Conservation (phyloP, 2,329 filamentous ascomycete genomes). For the Xylaria multiplex region DNA sequence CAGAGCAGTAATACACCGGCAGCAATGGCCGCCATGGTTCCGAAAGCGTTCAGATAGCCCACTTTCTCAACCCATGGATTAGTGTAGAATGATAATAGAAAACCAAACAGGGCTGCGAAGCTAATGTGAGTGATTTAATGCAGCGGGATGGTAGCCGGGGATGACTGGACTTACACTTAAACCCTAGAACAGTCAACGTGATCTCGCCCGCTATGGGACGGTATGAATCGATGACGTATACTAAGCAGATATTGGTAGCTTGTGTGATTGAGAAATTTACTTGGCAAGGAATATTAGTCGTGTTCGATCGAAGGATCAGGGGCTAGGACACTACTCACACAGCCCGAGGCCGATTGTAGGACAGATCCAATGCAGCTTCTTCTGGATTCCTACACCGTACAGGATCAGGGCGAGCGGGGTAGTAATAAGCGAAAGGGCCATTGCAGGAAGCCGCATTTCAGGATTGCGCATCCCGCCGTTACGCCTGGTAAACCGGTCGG, state of each 20-base stretch:
- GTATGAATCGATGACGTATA: constrained; percentile 68
- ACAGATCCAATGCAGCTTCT: constrained; percentile 64
- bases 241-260: constrained; percentile 64
- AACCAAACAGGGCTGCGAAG: constrained; percentile 61
- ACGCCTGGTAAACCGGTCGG: constrained; percentile 59
- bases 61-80: constrained; percentile 64
- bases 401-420: constrained; percentile 58
- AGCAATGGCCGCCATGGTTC: constrained; percentile 67
- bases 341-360: constrained; percentile 64
- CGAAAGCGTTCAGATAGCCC: constrained; percentile 63
- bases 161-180: constrained; percentile 58
- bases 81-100: constrained; percentile 68
- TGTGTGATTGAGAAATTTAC: constrained; percentile 67
- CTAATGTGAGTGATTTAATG: constrained; percentile 13
- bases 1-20: constrained; percentile 58
- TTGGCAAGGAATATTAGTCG: constrained; percentile 39
- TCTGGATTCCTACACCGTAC: constrained; percentile 59
- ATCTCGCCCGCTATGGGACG: constrained; percentile 67
- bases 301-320: not conserved
- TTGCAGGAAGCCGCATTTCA: constrained; percentile 67
- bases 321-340: constrained; percentile 51
- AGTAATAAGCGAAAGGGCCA: constrained; percentile 61
- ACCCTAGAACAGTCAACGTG: constrained; percentile 62
- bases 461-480: constrained; percentile 68
- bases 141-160: not conserved